phyloP scores from a whole-genome alignment of 441 rosid species.

The Geranium incanum region DNA sequence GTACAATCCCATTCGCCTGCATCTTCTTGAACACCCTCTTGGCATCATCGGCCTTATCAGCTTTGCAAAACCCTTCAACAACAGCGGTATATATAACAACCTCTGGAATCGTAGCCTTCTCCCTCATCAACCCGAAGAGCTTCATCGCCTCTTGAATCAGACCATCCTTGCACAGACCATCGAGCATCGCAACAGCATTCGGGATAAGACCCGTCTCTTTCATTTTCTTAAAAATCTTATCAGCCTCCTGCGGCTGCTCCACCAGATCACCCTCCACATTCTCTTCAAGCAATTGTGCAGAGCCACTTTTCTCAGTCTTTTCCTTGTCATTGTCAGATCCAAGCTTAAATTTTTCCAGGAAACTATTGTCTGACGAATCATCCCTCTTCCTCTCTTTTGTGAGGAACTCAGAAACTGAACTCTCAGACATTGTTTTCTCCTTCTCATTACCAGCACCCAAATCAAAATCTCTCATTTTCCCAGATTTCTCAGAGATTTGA shows the following conservation, averaged over 20 bases:
- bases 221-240: conserved; percentile 71
- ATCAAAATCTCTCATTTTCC: conserved; percentile 1
- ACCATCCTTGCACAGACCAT: conserved; percentile 89
- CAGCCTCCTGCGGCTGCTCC: conserved; percentile 48
- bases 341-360: not conserved
- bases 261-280: not conserved
- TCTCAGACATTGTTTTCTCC: not conserved
- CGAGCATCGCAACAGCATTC: conserved; percentile 88
- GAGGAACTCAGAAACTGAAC: conserved; percentile 13
- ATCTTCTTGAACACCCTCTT: conserved; percentile 75
- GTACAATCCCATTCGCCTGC: conserved; percentile 54
- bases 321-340: conserved; percentile 15
- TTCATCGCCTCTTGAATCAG: conserved; percentile 86
- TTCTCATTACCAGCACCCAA: not conserved
- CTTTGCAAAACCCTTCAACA: conserved; percentile 80
- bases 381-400: conserved; percentile 19
- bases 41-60: conserved; percentile 69
- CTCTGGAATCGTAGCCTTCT: conserved; percentile 80
- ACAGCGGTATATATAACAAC: conserved; percentile 88
- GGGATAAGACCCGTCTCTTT: conserved; percentile 85
- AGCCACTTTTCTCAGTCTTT: not conserved
- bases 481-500: not conserved
- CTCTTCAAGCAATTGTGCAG: not conserved
- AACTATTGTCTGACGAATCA: conserved; percentile 1
- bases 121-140: conserved; percentile 70